These are phyloP conservation scores for Coemansia javaensis DNA, from an alignment of 192 early-diverging fungal species.

Conservation along the genomic window DNA sequence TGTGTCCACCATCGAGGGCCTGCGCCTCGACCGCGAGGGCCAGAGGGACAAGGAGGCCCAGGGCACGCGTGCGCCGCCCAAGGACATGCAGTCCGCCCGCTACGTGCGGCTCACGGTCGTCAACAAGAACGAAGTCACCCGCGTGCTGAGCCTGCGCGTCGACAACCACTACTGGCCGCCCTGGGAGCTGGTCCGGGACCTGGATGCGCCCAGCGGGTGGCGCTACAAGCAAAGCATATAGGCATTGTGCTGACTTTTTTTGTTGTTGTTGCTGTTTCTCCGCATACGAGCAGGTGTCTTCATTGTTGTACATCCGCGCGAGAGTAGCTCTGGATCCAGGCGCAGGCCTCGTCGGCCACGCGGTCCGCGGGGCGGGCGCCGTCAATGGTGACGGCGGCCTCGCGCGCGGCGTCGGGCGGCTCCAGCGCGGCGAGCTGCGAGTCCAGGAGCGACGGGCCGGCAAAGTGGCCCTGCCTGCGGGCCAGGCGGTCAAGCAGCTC, in stretches of 20 bases:
- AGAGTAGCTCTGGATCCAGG: constrained; percentile 4
- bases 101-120: constrained; percentile 48
- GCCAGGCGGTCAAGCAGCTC: constrained; percentile 47
- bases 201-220: constrained; percentile 51
- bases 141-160: constrained; percentile 68
- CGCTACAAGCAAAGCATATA: constrained; percentile 13
- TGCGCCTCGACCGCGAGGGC: constrained; percentile 20
- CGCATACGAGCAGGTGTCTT: not conserved
- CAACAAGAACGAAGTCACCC: constrained; percentile 53
- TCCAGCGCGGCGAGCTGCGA: constrained; percentile 64
- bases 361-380: constrained; percentile 10
- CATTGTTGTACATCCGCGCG: not conserved
- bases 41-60: not conserved
- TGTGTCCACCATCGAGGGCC: constrained; percentile 41
- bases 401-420: constrained; percentile 24
- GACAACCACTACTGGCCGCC: constrained; percentile 75
- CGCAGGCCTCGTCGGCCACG: constrained; percentile 19
- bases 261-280: too few species aligned
- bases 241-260: not conserved
- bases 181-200: constrained; percentile 59
- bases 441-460: constrained; percentile 51
- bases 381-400: constrained; percentile 31
- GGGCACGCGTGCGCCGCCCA: not conserved
- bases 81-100: constrained; percentile 7
- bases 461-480: constrained; percentile 57